Conservation (phyloP, 139 green algal genomes). For the Eudorina sp. region DNA sequence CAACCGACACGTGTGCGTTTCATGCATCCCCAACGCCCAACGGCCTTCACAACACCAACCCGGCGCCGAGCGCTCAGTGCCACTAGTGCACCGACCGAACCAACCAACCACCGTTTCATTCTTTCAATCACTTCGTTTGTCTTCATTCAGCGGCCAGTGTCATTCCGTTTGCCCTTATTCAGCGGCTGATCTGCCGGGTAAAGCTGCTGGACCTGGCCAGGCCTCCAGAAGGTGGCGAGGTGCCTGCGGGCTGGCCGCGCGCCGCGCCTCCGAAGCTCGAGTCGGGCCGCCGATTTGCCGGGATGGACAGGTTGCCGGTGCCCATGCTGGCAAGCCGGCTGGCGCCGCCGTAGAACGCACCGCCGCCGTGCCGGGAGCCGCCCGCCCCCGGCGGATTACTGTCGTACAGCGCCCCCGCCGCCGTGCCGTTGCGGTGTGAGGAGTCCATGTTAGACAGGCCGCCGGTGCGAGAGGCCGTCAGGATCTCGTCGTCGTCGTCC, state of each 20-base stretch:
- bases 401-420: not conserved
- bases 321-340: not conserved
- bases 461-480: slow-evolving; percentile 32
- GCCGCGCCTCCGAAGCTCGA: not conserved
- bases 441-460: slow-evolving; percentile 15
- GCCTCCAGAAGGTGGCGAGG: not conserved
- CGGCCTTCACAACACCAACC: no score
- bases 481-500: slow-evolving; percentile 45
- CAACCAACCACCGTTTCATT: no score
- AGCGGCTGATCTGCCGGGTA: not conserved
- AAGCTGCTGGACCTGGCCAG: slow-evolving; percentile 7
- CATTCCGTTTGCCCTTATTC: not conserved
- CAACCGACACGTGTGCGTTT: no score
- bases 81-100: no score
- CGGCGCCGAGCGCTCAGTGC: no score
- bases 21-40: no score
- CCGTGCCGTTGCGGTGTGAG: slow-evolving; percentile 1
- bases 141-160: no score
- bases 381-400: not conserved
- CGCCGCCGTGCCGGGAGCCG: slow-evolving; percentile 15
- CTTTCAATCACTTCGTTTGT: no score
- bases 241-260: not conserved
- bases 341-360: not conserved
- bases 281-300: not conserved
- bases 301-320: not conserved